phyloP scores from a whole-genome alignment of 441 rosid species.

The Breynia disticha region DNA sequence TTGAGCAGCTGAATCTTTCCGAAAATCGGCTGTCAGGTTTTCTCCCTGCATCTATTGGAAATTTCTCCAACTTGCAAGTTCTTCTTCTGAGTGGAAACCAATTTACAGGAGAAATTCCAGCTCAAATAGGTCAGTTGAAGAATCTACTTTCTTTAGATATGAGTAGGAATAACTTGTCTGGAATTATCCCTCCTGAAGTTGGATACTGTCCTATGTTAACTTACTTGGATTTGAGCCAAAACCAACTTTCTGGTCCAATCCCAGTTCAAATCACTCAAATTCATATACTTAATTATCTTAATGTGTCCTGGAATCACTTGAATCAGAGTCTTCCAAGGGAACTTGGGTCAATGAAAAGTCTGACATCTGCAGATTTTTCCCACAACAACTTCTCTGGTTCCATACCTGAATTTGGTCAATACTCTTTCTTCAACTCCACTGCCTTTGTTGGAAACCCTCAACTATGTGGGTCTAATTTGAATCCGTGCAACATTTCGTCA shows the following conservation, averaged over 20 bases:
- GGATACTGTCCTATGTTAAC: constrained; percentile 51
- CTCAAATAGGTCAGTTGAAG: constrained; percentile 48
- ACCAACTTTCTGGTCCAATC: constrained; percentile 62
- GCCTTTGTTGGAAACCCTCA: constrained; percentile 68
- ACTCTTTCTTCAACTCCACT: constrained; percentile 62
- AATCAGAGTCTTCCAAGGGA: constrained; percentile 49
- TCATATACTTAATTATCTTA: constrained; percentile 56
- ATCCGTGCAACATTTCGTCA: constrained; percentile 39
- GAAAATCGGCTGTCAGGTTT: constrained; percentile 59
- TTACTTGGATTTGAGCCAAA: constrained; percentile 73
- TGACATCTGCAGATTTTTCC: constrained; percentile 75
- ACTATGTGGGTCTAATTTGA: constrained; percentile 51
- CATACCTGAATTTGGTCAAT: constrained; percentile 71
- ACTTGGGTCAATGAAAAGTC: constrained; percentile 60
- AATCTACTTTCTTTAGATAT: constrained; percentile 48
- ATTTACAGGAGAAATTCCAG: constrained; percentile 49
- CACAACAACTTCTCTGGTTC: constrained; percentile 70
- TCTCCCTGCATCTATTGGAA: constrained; percentile 55
- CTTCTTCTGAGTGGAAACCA: constrained; percentile 46
- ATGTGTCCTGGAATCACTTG: constrained; percentile 66
- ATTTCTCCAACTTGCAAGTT: constrained; percentile 52
- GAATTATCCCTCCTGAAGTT: constrained; percentile 48
- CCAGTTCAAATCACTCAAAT: constrained; percentile 52
- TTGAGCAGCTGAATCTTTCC: constrained; percentile 60
- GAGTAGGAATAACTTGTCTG: constrained; percentile 63